Percentiles rank a stretch among this genome's conserved stretches.
Conservation (phyloP, 2,329 filamentous ascomycete genomes). For the Phoma sp. region DNA sequence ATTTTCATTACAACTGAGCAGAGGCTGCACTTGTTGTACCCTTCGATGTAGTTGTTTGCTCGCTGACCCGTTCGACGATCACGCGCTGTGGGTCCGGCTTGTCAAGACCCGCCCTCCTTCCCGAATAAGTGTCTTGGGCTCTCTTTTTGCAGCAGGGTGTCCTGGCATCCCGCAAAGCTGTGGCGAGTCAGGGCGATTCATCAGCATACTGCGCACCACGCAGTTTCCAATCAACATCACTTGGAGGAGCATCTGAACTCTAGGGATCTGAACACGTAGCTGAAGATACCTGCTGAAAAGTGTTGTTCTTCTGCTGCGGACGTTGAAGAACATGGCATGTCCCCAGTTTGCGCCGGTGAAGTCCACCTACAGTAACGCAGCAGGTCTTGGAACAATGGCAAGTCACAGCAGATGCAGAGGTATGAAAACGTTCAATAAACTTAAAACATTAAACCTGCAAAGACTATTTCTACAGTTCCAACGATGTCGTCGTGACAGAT, state of each 20-base stretch:
- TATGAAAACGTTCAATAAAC: background rate
- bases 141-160: background rate
- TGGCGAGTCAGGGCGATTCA: background rate
- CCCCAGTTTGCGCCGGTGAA: too few species aligned
- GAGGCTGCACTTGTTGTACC: background rate
- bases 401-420: background rate
- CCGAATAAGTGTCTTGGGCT: slow-evolving; percentile 1
- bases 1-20: too few species aligned
- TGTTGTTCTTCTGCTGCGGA: too few species aligned
- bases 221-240: background rate
- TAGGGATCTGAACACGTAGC: too few species aligned
- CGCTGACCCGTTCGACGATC: slow-evolving; percentile 18
- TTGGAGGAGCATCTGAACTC: too few species aligned
- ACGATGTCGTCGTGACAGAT: slow-evolving; percentile 16
- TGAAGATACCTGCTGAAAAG: too few species aligned
- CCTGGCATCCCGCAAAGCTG: background rate
- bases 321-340: too few species aligned
- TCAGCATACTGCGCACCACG: background rate
- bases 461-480: background rate
- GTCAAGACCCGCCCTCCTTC: slow-evolving; percentile 15
- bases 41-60: background rate
- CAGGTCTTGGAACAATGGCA: background rate
- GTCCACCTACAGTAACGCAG: background rate
- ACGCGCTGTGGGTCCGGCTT: slow-evolving; percentile 12
- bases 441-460: slow-evolving; percentile 11